Evolutionary conservation across 129 eudicot species (phyloP), one percentile per base, ranked within the genome.

Genomic region (Smallanthus sonchifolius): DNA sequence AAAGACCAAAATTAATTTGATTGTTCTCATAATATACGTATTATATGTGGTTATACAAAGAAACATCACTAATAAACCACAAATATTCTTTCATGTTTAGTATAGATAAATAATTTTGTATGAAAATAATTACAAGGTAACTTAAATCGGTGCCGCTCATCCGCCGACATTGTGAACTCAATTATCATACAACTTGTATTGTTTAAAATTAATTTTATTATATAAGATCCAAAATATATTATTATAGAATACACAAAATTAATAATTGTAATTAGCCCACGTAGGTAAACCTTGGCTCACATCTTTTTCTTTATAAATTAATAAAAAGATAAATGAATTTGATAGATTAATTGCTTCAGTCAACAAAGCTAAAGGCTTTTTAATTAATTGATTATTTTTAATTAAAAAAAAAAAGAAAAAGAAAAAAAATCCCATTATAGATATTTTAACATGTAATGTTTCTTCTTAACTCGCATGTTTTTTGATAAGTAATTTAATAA

Each of bases 221-320:
- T 24, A 24, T 24, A 24, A 24, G 0, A 45, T 45, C 15, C 16
- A 45, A 11, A 45, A 10, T 39, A 5, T 45, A 45, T 2, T 37
- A 42, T 14, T 14, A 28, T 51, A 49, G 37, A 34, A 10, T 30
- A 39, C 10, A 43, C 10, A 19, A 19, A 44, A 60, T 24, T 73
- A 42, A 73, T 61, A 44, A 61, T 14, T 30, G 62, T 61, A 34
- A 62, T 60, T 40, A 63, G 49, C 5, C 11, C 63, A 75, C 79
- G 79, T 65, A 75, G 13, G 28, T 48, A 49, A 47, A 34, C 72
- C 40, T 62, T 63, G 63, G 62, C 62, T 74, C 78, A 74, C 78
- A 61, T 62, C 45, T 74, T 45, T 63, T 1, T 14, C 11, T 47
- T 74, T 63, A 14, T 47, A 62, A 30, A 74, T 15, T 20, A 49